phyloP scores from a whole-genome alignment of 2,329 filamentous ascomycete genomes.

The Ambrosiella cleistominuta region DNA sequence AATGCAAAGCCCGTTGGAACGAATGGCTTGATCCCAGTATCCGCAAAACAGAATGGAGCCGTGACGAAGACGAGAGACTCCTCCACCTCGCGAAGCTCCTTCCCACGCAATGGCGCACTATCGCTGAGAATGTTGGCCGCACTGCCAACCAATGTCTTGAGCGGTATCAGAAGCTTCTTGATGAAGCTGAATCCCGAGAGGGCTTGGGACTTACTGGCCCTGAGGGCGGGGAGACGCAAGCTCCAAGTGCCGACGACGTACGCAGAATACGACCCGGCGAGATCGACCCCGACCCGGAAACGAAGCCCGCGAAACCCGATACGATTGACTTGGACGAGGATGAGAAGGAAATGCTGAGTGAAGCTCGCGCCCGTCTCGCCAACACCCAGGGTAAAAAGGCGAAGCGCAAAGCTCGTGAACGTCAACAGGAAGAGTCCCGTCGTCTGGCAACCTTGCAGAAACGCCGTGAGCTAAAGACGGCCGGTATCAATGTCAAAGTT shows the following conservation, averaged over 20 bases:
- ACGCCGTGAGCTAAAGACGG: conserved; percentile 86
- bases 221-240: conserved; percentile 68
- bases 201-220: conserved; percentile 71
- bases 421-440: conserved; percentile 87
- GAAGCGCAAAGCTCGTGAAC: conserved; percentile 88
- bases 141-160: conserved; percentile 95
- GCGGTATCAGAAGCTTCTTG: conserved; percentile 87
- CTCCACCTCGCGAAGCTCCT: conserved; percentile 94
- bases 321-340: conserved; percentile 97
- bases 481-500: conserved; percentile 96
- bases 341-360: conserved; percentile 98
- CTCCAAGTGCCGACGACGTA: conserved; percentile 84
- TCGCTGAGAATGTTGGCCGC: conserved; percentile 87
- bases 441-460: conserved; percentile 84
- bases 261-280: conserved; percentile 77
- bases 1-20: conserved; percentile 96
- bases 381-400: conserved; percentile 99
- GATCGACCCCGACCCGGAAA: conserved; percentile 92
- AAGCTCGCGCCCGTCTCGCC: conserved; percentile 85
- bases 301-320: conserved; percentile 85
- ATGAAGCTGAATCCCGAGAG: conserved; percentile 86
- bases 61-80: conserved; percentile 95
- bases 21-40: conserved; percentile 98
- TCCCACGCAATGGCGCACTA: conserved; percentile 98
- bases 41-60: conserved; percentile 97